Evolutionary conservation across 352 stramenopile species (phyloP), one percentile per base, ranked within the genome.

Genomic region (Elongisporangium undulatum): DNA sequence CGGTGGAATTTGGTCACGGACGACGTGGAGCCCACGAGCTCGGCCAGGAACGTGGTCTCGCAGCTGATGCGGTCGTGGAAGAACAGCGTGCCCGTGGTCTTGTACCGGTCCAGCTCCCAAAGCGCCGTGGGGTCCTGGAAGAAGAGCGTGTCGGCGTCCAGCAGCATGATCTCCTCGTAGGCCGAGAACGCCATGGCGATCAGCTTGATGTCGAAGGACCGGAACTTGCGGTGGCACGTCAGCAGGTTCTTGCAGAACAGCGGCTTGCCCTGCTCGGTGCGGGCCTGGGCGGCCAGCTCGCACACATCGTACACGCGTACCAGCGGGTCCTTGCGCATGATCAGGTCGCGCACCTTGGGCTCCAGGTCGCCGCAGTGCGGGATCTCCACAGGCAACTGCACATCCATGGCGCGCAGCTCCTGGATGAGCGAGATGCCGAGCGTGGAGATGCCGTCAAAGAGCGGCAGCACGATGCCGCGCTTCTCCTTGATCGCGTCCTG

Each of bases 361-460:
- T 45, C 13, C 48, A 89, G 67, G 49, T 89, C 79, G 41, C 77
- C 79, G 53, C 79, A 89, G 49, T 89, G 74, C 4, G 80, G 75
- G 1, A 87, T 63, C 48, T 90, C 77, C 15, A 87, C 67, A 5
- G 80, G 80, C 34, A 88, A 26, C 7, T 66, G 49, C 21, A 87
- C 62, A 8, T 73, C 51, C 6, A 85, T 58, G 6, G 41, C 61
- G 49, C 75, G 62, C 41, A 88, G 61, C 56, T 88, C 71, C 55
- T 84, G 57, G 19, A 90, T 58, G 3, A 90, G 69, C 54, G 80
- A 90, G 21, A 85, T 63, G 0, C 80, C 80, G 6, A 90, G 61
- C 39, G 71, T 16, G n/a, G 74, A 72, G 53, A 84, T 77, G 45
- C 69, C 75, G 48, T 85, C 73, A 38, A 72, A 87, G 20, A 90